Percentiles rank a stretch among this genome's conserved stretches.
phyloP scores from a whole-genome alignment of 2,329 filamentous ascomycete genomes.

The Exophiala phaeomuriformis region DNA sequence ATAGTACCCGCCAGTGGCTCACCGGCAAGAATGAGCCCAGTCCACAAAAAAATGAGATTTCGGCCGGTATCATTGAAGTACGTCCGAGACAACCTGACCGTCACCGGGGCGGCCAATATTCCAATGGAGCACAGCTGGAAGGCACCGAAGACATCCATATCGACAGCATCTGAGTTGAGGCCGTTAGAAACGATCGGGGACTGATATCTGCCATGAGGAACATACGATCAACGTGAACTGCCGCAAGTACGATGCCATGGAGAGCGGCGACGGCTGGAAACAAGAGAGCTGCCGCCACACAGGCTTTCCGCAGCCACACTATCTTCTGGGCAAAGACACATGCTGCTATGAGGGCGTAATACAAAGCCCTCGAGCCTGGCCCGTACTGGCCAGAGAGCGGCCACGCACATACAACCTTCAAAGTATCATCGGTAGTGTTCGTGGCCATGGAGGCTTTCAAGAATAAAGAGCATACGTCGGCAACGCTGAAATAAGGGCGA shows the following conservation, averaged over 20 bases:
- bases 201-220: neutral
- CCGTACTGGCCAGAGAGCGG: slow-evolving; percentile 40
- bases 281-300: slow-evolving; percentile 55
- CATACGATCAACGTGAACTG: slow-evolving; percentile 53
- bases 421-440: slow-evolving; percentile 26
- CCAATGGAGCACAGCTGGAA: slow-evolving; percentile 62
- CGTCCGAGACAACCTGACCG: slow-evolving; percentile 53
- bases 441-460: slow-evolving; percentile 13
- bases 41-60: slow-evolving; percentile 62
- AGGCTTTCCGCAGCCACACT: slow-evolving; percentile 57
- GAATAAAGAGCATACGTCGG: neutral
- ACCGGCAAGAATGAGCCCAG: slow-evolving; percentile 54
- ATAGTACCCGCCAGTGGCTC: slow-evolving; percentile 22
- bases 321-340: slow-evolving; percentile 56
- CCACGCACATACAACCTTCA: slow-evolving; percentile 40
- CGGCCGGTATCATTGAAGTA: slow-evolving; percentile 59
- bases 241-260: slow-evolving; percentile 56
- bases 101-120: slow-evolving; percentile 57
- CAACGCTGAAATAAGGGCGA: slow-evolving; percentile 1
- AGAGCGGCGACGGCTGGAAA: slow-evolving; percentile 58
- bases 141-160: slow-evolving; percentile 62
- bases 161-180: slow-evolving; percentile 47
- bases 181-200: neutral
- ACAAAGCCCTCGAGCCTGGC: slow-evolving; percentile 40
- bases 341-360: slow-evolving; percentile 57